Evolutionary conservation across 2,329 filamentous ascomycete species (phyloP), one percentile per base, ranked within the genome.

Genomic region (Escovopsis sp.): DNA sequence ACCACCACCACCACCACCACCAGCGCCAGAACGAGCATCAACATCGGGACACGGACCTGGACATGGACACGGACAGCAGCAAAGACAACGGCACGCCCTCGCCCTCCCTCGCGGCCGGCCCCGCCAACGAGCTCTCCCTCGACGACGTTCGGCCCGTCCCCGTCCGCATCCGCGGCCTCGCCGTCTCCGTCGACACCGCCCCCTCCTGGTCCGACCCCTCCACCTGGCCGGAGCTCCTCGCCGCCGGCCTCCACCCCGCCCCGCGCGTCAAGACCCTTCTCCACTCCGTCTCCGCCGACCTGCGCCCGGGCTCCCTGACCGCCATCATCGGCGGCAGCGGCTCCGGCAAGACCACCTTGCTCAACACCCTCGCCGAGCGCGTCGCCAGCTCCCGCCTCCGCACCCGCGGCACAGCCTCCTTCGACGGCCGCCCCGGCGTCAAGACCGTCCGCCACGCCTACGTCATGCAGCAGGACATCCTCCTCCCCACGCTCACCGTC

Each of bases 321-420:
- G 80, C 80, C 8, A 84, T 86, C 35, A 74, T 86, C 38, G 80
- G 80, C 9, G 78, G 79, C 4, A 79, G 75, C 47, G 79, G 80
- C 15, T 79, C 73, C 2, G 79, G 79, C 0, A 85, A 85, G 57
- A 81, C 76, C 4, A 79, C 75, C 0, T 56, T 81, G 38, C 60
- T 86, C 25, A 86, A 84, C 50, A 70, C 75, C 15, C 67, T 85
- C 57, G 76, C 80, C 10, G 72, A 79, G 43, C 68, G 80, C 25
- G 72, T 84, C 51, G 62, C 65, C n/a, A 72, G 68, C 44, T 55
- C 61, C 0, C 55, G 66, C 8, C 48, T 73, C 13, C 55, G 55
- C 3, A 64, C 70, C 21, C 57, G 63, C 4, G 79, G 80, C 0
- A 51, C 54, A 4, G 66, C 65, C 0, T 68, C 65, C 0, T 84